Conservation (phyloP, 768 basidiomycete species). For the Serendipita indica region DNA sequence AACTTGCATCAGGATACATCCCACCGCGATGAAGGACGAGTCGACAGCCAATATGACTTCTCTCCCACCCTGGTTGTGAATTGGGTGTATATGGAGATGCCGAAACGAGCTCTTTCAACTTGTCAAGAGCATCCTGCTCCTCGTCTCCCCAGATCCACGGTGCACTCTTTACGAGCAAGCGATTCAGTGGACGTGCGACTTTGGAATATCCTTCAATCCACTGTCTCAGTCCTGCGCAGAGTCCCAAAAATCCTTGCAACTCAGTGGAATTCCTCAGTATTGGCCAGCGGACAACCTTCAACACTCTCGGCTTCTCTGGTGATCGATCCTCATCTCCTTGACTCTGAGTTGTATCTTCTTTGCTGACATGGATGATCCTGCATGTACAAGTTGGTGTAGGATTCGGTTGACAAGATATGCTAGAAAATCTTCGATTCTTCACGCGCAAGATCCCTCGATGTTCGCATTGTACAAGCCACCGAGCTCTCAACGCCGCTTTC, state of each 20-base stretch:
- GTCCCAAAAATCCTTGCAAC: background rate
- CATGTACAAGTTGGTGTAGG: no score
- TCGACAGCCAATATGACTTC: slow-evolving; percentile 2
- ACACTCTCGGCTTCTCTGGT: background rate
- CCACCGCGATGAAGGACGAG: background rate
- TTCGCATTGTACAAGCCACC: no score
- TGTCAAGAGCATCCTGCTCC: background rate
- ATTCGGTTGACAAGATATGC: no score
- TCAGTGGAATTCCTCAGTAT: background rate
- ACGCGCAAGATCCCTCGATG: no score
- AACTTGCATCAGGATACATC: background rate
- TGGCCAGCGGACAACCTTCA: background rate
- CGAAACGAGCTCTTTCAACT: background rate
- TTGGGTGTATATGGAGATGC: background rate
- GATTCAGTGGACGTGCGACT: background rate
- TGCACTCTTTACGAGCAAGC: background rate
- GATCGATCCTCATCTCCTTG: background rate
- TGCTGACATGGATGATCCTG: no score
- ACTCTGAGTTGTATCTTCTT: no score
- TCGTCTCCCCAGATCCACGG: background rate
- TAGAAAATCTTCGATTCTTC: no score
- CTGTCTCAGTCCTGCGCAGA: background rate
- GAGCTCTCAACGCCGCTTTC: slow-evolving; percentile 39
- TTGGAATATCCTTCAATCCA: background rate
- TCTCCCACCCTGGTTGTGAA: background rate